These are phyloP conservation scores for Penicillium sp. DNA, from an alignment of 2,329 filamentous ascomycete species.

Conservation along the genomic window DNA sequence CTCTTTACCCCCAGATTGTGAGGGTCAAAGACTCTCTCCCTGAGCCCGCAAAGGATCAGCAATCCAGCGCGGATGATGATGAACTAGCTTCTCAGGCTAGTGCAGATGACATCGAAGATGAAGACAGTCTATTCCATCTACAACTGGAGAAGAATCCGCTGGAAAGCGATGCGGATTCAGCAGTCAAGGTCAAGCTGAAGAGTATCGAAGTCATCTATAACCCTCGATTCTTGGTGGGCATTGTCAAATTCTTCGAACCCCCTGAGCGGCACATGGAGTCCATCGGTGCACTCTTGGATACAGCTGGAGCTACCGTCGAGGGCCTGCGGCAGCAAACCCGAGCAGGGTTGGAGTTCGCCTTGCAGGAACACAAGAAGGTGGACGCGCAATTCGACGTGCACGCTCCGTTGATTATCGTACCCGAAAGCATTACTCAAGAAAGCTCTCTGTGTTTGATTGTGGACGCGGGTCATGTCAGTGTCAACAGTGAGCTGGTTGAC, in stretches of 20 bases:
- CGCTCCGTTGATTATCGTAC: slow-evolving; percentile 91
- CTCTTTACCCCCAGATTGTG: slow-evolving; percentile 89
- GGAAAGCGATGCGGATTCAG: slow-evolving; percentile 85
- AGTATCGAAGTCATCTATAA: slow-evolving; percentile 98
- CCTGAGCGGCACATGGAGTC: slow-evolving; percentile 98
- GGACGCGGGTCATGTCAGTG: slow-evolving; percentile 91
- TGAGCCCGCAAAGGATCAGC: slow-evolving; percentile 44
- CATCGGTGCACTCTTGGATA: slow-evolving; percentile 91
- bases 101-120: slow-evolving; percentile 44
- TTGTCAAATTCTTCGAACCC: slow-evolving; percentile 92
- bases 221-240: slow-evolving; percentile 82
- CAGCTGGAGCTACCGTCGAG: slow-evolving; percentile 90
- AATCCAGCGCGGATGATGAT: slow-evolving; percentile 29
- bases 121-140: slow-evolving; percentile 85
- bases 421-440: slow-evolving; percentile 79
- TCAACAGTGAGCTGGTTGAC: slow-evolving; percentile 90
- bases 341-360: slow-evolving; percentile 89
- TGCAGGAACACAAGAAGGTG: slow-evolving; percentile 97
- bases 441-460: slow-evolving; percentile 85
- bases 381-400: slow-evolving; percentile 94
- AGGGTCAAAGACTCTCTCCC: slow-evolving; percentile 81
- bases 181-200: slow-evolving; percentile 84
- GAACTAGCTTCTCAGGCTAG: slow-evolving; percentile 39
- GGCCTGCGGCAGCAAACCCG: slow-evolving; percentile 91
- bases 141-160: slow-evolving; percentile 93